Conservation (phyloP, 306 rosid genomes). For the Hippophae rhamnoides region DNA sequence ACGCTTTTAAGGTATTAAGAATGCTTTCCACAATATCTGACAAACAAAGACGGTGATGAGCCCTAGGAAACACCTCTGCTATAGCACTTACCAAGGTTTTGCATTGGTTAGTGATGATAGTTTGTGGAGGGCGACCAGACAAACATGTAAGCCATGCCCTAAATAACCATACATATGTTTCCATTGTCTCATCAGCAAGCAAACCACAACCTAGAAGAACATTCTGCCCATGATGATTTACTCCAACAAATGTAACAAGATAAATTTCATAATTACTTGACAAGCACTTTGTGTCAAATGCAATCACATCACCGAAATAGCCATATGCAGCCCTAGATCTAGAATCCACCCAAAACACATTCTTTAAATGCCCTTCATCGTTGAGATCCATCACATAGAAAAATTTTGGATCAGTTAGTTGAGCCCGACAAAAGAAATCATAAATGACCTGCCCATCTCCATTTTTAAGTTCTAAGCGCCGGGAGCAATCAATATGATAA, state of each 20-base stretch:
- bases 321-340: constrained; percentile 75
- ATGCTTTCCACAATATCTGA: constrained; percentile 59
- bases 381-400: constrained; percentile 78
- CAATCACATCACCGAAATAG: constrained; percentile 73
- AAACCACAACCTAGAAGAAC: constrained; percentile 76
- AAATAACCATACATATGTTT: constrained; percentile 78
- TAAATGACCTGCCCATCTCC: constrained; percentile 63
- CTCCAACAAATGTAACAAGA: constrained; percentile 67
- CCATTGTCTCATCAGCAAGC: constrained; percentile 71
- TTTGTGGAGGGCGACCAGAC: constrained; percentile 93
- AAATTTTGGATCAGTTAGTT: constrained; percentile 64
- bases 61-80: constrained; percentile 87
- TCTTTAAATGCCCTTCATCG: constrained; percentile 77
- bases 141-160: constrained; percentile 94
- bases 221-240: constrained; percentile 81
- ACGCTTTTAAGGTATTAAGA: constrained; percentile 46
- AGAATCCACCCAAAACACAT: constrained; percentile 85
- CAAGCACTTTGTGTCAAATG: constrained; percentile 70
- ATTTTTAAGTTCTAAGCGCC: constrained; percentile 51
- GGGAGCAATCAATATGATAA: constrained; percentile 28
- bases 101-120: constrained; percentile 60
- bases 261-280: constrained; percentile 69
- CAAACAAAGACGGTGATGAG: constrained; percentile 62
- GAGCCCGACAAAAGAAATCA: constrained; percentile 52
- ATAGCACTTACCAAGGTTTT: constrained; percentile 65